These are phyloP conservation scores for Posidonia australis DNA, from an alignment of 106 monocot species.

Conservation along the genomic window DNA sequence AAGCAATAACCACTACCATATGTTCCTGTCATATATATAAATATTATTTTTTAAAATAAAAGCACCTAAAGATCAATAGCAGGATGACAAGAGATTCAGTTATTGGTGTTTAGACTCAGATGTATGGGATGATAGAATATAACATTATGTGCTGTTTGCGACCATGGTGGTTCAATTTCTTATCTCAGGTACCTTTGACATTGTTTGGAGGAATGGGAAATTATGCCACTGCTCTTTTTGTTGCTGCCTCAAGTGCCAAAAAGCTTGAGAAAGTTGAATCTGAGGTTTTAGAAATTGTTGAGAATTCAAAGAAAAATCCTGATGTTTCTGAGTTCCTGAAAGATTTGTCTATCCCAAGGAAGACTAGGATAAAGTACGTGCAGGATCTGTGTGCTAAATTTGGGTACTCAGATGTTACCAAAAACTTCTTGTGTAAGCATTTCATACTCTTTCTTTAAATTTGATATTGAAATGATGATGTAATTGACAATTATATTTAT, in stretches of 20 bases:
- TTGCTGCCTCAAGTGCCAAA: constrained; percentile 68
- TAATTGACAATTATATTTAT: not conserved
- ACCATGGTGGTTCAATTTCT: not conserved
- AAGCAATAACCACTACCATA: not conserved
- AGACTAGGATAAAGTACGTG: constrained; percentile 65
- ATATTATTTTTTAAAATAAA: too few species aligned
- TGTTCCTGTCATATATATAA: not conserved
- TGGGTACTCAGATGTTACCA: constrained; percentile 69
- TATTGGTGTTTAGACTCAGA: too few species aligned
- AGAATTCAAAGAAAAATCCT: constrained; percentile 57
- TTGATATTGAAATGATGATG: not conserved
- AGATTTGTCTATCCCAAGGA: constrained; percentile 63
- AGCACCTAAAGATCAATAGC: too few species aligned
- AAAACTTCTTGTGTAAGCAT: constrained; percentile 69
- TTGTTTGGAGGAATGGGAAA: constrained; percentile 77
- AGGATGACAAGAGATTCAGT: too few species aligned
- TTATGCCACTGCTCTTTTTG: constrained; percentile 76
- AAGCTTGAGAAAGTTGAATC: constrained; percentile 70
- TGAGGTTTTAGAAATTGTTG: constrained; percentile 54
- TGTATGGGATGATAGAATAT: too few species aligned
- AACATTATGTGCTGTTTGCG: too few species aligned
- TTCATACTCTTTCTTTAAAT: not conserved
- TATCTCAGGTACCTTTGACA: constrained; percentile 47
- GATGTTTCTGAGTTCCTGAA: constrained; percentile 70
- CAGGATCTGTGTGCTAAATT: constrained; percentile 60